phyloP scores from a whole-genome alignment of 371 early-diverging fungal genomes.

The Mortierella polycephala region DNA sequence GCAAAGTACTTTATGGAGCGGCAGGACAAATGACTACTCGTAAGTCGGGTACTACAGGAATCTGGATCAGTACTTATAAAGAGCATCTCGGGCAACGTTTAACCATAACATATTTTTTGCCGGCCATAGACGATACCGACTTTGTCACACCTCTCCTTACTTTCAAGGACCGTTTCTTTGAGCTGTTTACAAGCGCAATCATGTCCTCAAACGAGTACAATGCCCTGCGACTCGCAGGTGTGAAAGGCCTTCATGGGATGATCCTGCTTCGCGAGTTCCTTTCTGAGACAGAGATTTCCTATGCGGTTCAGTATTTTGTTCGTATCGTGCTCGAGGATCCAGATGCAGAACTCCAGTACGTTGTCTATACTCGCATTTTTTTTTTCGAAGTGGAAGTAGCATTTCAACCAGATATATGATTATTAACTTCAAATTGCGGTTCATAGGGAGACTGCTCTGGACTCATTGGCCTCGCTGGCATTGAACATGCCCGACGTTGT shows the following conservation, averaged over 20 bases:
- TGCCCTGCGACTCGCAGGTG: constrained; percentile 70
- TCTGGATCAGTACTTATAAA: neutral
- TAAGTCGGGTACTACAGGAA: constrained; percentile 27
- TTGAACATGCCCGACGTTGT: constrained; percentile 47
- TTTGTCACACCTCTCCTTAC: constrained; percentile 66
- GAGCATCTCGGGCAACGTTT: neutral
- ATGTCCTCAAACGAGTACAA: constrained; percentile 78
- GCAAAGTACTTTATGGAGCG: constrained; percentile 68
- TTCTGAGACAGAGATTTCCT: constrained; percentile 67
- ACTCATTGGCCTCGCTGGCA: constrained; percentile 48
- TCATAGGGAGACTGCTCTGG: constrained; percentile 50
- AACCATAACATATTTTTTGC: neutral
- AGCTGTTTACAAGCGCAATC: constrained; percentile 69
- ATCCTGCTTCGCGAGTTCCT: constrained; percentile 67
- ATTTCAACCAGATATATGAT: neutral
- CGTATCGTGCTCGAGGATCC: constrained; percentile 63
- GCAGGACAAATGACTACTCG: constrained; percentile 56
- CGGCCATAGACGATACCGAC: constrained; percentile 56
- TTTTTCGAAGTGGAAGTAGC: neutral
- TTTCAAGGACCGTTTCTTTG: constrained; percentile 76
- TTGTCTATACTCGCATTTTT: neutral
- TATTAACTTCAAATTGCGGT: neutral
- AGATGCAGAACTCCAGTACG: constrained; percentile 65
- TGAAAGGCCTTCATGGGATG: constrained; percentile 75
- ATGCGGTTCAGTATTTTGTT: constrained; percentile 68